Percentiles rank a stretch among this genome's conserved stretches.
These are phyloP conservation scores for Catenaria anguillulae DNA, from an alignment of 371 early-diverging fungal species.

Conservation along the genomic window DNA sequence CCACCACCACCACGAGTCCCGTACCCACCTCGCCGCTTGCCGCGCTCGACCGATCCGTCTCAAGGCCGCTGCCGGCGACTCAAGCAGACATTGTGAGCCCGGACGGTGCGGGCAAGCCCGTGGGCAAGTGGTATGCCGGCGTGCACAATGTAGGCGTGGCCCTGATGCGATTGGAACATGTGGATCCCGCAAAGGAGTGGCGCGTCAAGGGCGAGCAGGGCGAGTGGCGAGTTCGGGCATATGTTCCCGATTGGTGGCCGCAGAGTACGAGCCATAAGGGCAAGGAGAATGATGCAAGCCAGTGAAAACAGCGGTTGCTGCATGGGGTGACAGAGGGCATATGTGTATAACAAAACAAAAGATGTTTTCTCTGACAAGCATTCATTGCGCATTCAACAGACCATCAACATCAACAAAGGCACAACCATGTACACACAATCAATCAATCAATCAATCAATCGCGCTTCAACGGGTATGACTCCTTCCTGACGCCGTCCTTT, in stretches of 20 bases:
- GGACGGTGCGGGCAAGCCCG: constrained; percentile 18
- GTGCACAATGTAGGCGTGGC: constrained; percentile 71
- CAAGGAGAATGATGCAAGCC: too few species aligned
- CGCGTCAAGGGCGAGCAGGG: not conserved
- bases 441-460: constrained; percentile 26
- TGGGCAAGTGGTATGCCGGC: constrained; percentile 47
- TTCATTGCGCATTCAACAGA: too few species aligned
- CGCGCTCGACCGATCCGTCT: constrained; percentile 11
- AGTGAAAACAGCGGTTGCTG: too few species aligned
- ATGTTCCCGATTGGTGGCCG: not conserved
- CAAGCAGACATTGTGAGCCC: constrained; percentile 16
- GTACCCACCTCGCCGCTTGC: not conserved
- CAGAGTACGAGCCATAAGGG: not conserved
- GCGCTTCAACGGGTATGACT: constrained; percentile 51
- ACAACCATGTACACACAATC: too few species aligned
- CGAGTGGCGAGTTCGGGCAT: not conserved
- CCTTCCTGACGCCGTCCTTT: constrained; percentile 56
- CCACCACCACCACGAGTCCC: not conserved
- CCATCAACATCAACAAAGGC: too few species aligned
- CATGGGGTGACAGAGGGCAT: too few species aligned
- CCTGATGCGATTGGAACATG: constrained; percentile 63
- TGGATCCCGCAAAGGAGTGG: constrained; percentile 10
- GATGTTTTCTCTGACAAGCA: too few species aligned
- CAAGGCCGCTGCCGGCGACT: constrained; percentile 10
- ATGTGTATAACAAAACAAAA: too few species aligned